Evolutionary conservation across 2,329 filamentous ascomycete genomes (phyloP).

Genomic region (Emericellopsis atlantica): DNA sequence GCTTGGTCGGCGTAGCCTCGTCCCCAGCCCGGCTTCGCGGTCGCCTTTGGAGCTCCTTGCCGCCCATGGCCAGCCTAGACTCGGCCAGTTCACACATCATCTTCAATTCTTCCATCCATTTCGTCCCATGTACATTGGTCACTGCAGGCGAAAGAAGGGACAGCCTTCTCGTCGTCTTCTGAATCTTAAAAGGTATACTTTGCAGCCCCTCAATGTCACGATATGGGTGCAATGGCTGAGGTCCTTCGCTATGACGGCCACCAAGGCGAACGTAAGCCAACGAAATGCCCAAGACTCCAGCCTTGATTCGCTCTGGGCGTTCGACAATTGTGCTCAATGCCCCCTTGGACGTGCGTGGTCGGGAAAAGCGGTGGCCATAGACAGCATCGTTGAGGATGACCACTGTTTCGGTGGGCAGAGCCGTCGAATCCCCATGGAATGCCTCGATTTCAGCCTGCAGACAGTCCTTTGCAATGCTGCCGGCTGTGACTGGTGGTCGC

Average conservation of each 20-base stretch:
- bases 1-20: conserved; percentile 33
- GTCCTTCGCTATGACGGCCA: conserved; percentile 61
- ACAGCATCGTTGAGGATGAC: conserved; percentile 88
- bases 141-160: conserved; percentile 64
- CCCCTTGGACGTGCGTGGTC: conserved; percentile 63
- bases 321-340: conserved; percentile 77
- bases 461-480: conserved; percentile 50
- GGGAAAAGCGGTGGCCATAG: conserved; percentile 85
- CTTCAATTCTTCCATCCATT: conserved; percentile 89
- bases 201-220: conserved; percentile 40
- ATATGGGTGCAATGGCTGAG: conserved; percentile 52
- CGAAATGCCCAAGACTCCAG: conserved; percentile 69
- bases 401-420: conserved; percentile 45
- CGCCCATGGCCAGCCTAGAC: conserved; percentile 60
- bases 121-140: conserved; percentile 78
- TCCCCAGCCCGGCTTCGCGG: conserved; percentile 44
- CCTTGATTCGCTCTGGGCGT: conserved; percentile 80
- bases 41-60: conserved; percentile 62
- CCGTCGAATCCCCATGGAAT: conserved; percentile 36
- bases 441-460: conserved; percentile 57
- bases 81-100: conserved; percentile 75
- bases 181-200: conserved; percentile 68
- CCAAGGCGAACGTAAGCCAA: conserved; percentile 86
- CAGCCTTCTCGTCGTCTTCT: conserved; percentile 62
- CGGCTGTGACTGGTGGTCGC: conserved; percentile 30